These are phyloP conservation scores for Phytophthora pinifolia DNA, from an alignment of 352 stramenopile genomes.

Conservation along the genomic window DNA sequence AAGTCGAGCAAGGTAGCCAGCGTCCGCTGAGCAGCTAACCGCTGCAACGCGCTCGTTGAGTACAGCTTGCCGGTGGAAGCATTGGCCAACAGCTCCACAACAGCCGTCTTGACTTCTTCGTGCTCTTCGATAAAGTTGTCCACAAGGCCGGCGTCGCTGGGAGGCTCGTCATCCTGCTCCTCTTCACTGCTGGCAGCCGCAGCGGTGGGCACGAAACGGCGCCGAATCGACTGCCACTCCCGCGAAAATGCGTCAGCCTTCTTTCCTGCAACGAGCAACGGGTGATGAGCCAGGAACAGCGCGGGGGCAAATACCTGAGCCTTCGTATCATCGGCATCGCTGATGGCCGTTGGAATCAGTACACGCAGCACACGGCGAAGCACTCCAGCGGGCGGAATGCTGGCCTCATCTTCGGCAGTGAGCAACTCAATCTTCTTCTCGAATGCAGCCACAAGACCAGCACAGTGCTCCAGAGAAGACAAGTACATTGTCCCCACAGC, in stretches of 20 bases:
- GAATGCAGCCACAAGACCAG: conserved; percentile 52
- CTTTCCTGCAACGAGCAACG: conserved; percentile 66
- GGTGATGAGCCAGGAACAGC: conserved; percentile 70
- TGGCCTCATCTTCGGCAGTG: conserved; percentile 41
- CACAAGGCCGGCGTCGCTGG: conserved; percentile 55
- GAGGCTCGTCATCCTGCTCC: conserved; percentile 50
- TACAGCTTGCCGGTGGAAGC: conserved; percentile 53
- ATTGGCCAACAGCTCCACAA: conserved; percentile 52
- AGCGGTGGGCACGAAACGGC: conserved; percentile 48
- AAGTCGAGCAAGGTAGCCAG: conserved; percentile 77
- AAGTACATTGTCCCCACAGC: conserved; percentile 53
- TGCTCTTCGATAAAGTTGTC: conserved; percentile 81
- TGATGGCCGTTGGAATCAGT: conserved; percentile 46
- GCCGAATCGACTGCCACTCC: conserved; percentile 72
- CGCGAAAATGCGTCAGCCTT: conserved; percentile 46
- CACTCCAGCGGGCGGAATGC: conserved; percentile 50
- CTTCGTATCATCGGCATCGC: conserved; percentile 34
- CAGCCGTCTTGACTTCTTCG: conserved; percentile 54
- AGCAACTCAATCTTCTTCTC: conserved; percentile 55
- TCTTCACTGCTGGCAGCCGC: conserved; percentile 23
- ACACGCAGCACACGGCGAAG: conserved; percentile 63
- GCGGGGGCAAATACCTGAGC: conserved; percentile 49
- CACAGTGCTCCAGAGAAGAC: conserved; percentile 58
- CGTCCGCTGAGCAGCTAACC: conserved; percentile 65
- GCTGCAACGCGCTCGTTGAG: conserved; percentile 45